phyloP scores from a whole-genome alignment of 345 rosid genomes.

The Murraya koenigii region DNA sequence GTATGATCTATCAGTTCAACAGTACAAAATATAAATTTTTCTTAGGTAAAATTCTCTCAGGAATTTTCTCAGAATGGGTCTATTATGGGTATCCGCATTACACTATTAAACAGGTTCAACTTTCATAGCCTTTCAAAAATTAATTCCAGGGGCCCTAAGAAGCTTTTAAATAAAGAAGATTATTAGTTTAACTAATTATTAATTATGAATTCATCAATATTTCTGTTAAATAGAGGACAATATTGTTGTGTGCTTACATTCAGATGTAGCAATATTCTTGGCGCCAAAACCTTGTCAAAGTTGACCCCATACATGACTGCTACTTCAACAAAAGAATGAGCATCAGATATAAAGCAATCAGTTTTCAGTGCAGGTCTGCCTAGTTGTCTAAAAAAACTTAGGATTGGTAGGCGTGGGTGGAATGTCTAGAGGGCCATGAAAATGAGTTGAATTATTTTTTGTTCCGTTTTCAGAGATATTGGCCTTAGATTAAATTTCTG shows the following conservation, averaged over 20 bases:
- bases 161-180: neutral
- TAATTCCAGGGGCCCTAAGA: neutral
- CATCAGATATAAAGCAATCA: neutral
- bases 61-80: neutral
- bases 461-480: neutral
- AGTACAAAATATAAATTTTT: neutral
- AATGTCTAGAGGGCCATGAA: neutral
- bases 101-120: neutral
- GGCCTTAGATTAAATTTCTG: neutral
- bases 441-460: neutral
- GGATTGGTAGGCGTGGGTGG: neutral
- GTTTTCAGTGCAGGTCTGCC: neutral
- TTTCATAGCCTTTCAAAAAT: constrained; percentile 4
- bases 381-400: neutral
- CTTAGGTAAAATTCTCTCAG: neutral
- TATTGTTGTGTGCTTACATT: neutral
- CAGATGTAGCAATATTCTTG: neutral
- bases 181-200: neutral
- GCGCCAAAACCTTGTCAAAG: neutral
- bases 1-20: neutral
- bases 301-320: neutral
- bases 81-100: neutral
- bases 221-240: neutral
- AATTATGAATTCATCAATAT: neutral
- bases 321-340: neutral